Conservation (phyloP, 768 basidiomycete genomes). For the Nevesoporus exiguus region DNA sequence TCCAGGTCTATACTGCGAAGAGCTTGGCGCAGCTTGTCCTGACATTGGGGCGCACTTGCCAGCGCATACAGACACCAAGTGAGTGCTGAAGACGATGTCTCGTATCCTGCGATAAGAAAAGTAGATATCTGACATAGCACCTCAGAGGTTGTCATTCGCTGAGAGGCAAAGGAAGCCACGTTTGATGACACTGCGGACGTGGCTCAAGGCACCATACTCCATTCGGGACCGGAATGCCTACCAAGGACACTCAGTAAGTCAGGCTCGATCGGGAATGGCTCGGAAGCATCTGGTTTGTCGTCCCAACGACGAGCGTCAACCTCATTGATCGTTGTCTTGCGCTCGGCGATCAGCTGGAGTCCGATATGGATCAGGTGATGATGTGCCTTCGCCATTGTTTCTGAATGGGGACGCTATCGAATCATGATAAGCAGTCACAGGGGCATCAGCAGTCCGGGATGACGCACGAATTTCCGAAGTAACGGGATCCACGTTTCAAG, state of each 20-base stretch:
- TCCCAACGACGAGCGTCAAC: slow-evolving; percentile 22
- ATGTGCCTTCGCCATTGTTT: slow-evolving; percentile 41
- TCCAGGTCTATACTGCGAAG: slow-evolving; percentile 30
- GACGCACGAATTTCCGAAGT: slow-evolving; percentile 46
- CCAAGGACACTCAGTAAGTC: slow-evolving; percentile 55
- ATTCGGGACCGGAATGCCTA: slow-evolving; percentile 27
- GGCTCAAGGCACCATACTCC: neutral
- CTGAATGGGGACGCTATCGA: slow-evolving; percentile 44
- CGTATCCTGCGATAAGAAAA: slow-evolving; percentile 63
- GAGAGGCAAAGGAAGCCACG: slow-evolving; percentile 38
- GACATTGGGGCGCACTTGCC: slow-evolving; percentile 42
- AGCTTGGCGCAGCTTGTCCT: slow-evolving; percentile 45
- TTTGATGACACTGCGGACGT: slow-evolving; percentile 55
- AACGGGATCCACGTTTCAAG: slow-evolving; percentile 58
- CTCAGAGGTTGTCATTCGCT: slow-evolving; percentile 55
- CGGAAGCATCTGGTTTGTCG: slow-evolving; percentile 8
- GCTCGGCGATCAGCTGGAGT: slow-evolving; percentile 48
- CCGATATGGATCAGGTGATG: slow-evolving; percentile 53
- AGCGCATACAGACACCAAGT: slow-evolving; percentile 64
- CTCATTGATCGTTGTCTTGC: slow-evolving; percentile 37
- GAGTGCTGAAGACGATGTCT: slow-evolving; percentile 55
- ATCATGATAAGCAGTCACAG: slow-evolving; percentile 7
- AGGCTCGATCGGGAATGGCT: slow-evolving; percentile 14
- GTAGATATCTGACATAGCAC: slow-evolving; percentile 61
- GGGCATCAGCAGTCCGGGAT: slow-evolving; percentile 3